A percentile compares a stretch with the other conserved stretches of the same genome.
Evolutionary conservation across 2,329 filamentous ascomycete genomes (phyloP).

Genomic region (Penicillium expansum): DNA sequence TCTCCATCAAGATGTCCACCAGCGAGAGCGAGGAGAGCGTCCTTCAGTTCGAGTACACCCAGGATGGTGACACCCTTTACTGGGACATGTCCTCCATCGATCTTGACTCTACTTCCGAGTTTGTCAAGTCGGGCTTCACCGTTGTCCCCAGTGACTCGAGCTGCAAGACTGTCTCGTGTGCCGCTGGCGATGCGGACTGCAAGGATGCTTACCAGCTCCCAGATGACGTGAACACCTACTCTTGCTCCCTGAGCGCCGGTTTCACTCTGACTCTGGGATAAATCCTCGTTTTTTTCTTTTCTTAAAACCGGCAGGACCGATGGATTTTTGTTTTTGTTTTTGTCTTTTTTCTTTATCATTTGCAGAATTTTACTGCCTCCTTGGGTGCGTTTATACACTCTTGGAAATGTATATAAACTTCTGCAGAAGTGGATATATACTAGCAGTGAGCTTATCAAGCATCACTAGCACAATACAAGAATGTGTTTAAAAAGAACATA

Average conservation of each 20-base stretch:
- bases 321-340: constrained; percentile 4
- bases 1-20: constrained; percentile 38
- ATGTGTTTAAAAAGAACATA: constrained; percentile 4
- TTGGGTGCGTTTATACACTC: neutral
- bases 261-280: constrained; percentile 36
- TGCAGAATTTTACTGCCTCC: neutral
- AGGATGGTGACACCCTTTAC: constrained; percentile 30
- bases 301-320: constrained; percentile 8
- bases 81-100: constrained; percentile 43
- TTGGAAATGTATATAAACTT: constrained; percentile 4
- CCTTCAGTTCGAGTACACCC: constrained; percentile 37
- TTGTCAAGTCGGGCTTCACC: constrained; percentile 33
- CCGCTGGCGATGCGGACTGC: constrained; percentile 32
- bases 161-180: constrained; percentile 33
- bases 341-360: neutral
- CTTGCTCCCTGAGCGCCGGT: constrained; percentile 28
- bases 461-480: neutral
- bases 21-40: constrained; percentile 15
- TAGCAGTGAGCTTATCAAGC: neutral
- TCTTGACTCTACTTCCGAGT: constrained; percentile 30
- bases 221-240: constrained; percentile 35
- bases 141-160: constrained; percentile 28
- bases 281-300: constrained; percentile 7
- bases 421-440: neutral
- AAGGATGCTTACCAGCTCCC: constrained; percentile 37